A percentile compares a stretch with the other conserved stretches of the same genome.
Evolutionary conservation across 495 filamentous ascomycete species (phyloP).

Genomic region (Lichenothelia convexa): DNA sequence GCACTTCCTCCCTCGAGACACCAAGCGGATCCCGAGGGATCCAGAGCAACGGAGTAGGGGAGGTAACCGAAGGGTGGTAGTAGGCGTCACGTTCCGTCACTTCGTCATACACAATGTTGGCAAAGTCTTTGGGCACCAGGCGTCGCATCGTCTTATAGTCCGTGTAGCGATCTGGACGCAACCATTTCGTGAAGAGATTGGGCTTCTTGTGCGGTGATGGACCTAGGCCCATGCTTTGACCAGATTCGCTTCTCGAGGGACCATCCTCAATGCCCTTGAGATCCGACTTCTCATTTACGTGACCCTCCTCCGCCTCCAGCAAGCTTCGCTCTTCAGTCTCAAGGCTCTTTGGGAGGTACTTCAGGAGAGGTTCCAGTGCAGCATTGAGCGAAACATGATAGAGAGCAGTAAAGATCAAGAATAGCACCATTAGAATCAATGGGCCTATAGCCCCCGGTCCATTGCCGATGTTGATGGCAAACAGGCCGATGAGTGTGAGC

Average conservation of each 20-base stretch:
- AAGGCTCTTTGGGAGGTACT: slow-evolving; percentile 57
- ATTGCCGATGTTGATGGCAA: slow-evolving; percentile 39
- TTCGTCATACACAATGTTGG: slow-evolving; percentile 31
- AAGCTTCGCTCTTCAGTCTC: slow-evolving; percentile 47
- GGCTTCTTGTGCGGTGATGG: slow-evolving; percentile 27
- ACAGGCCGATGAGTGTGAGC: slow-evolving; percentile 78
- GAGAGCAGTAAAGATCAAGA: slow-evolving; percentile 61
- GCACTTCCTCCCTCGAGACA: slow-evolving; percentile 42
- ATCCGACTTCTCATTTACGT: slow-evolving; percentile 5
- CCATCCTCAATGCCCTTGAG: background rate
- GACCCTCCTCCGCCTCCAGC: slow-evolving; percentile 28
- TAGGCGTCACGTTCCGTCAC: slow-evolving; percentile 42
- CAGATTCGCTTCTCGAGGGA: background rate
- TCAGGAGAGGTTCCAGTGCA: slow-evolving; percentile 61
- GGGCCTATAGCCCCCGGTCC: slow-evolving; percentile 46
- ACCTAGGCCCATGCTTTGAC: slow-evolving; percentile 1
- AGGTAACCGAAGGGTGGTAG: slow-evolving; percentile 46
- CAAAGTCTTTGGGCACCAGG: slow-evolving; percentile 43
- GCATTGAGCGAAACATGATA: slow-evolving; percentile 69
- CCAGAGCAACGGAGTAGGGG: slow-evolving; percentile 43
- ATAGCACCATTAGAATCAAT: slow-evolving; percentile 62
- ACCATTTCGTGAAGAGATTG: slow-evolving; percentile 46
- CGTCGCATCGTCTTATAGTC: slow-evolving; percentile 55
- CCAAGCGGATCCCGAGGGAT: slow-evolving; percentile 48
- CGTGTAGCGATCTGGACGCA: slow-evolving; percentile 60